Base-by-base conservation (phyloP, 208 protist genomes). In the Trypanosoma lewisi region DNA sequence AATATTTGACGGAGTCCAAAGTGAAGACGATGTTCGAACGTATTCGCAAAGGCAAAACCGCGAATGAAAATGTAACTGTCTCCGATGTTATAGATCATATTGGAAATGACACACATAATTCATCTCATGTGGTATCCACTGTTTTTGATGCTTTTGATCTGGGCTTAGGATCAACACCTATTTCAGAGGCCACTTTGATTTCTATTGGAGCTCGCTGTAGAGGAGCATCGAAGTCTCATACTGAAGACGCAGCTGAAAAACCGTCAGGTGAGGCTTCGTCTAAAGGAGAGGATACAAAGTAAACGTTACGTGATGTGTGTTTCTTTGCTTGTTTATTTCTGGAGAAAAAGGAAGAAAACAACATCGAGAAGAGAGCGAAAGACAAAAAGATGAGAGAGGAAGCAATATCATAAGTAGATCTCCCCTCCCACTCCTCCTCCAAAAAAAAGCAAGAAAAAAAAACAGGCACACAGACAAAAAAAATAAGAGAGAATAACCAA, bases 61-160 rank as follows among this genome's bases (percentile, higher is more conserved):
- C 80, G 21, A 85, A 82, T 42, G 81, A 96, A 71, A 70, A 61
- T 41, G 77, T 96, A 27, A 77, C 87, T 19, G 86, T 96, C 0
- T 83, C 84, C 0, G 89, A 93, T 68, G 87, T 85, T 12, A 92
- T 92, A 63, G 86, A 96, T 47, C 81, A 68, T 57, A 86, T 96
- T 50, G 89, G 84, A 30, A 82, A 80, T 42, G 83, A 91, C 49
- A 93, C 85, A 0, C 84, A 93, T 74, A 87, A 83, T 62, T 96
- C 89, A 59, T 93, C 77, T 21, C 89, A 96, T 73, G 77, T 87
- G 41, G 84, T 96, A 34, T 96, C 89, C 14, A 96, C 77, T 34
- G 69, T 96, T 25, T 93, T 96, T 72, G 89, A 96, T 62, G 83
- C 85, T 1, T 93, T 96, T 58, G 89, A 96, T 72, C 92, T 89